phyloP scores from a whole-genome alignment of 2,329 filamentous ascomycete genomes.

The Calonectria honghensis region DNA sequence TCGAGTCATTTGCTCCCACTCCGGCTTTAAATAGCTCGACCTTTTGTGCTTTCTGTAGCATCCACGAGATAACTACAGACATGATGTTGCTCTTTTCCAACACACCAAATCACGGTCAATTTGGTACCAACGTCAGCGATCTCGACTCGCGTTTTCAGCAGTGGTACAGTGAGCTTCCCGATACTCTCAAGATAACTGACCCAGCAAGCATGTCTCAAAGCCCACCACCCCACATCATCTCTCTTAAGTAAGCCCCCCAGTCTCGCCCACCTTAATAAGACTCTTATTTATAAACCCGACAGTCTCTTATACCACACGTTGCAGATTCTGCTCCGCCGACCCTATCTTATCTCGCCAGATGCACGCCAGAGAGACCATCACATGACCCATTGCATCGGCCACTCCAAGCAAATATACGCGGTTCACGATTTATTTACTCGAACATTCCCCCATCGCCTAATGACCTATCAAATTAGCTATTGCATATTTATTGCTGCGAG shows the following conservation, averaged over 20 bases:
- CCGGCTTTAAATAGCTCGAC: slow-evolving; percentile 36
- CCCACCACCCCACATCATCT: slow-evolving; percentile 17
- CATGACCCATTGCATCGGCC: background rate
- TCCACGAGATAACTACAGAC: slow-evolving; percentile 47
- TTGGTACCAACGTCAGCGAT: slow-evolving; percentile 29
- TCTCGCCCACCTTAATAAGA: background rate
- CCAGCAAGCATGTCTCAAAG: slow-evolving; percentile 1
- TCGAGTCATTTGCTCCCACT: slow-evolving; percentile 11
- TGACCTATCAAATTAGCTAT: slow-evolving; percentile 52
- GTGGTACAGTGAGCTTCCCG: slow-evolving; percentile 35
- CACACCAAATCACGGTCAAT: slow-evolving; percentile 8
- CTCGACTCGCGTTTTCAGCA: slow-evolving; percentile 29
- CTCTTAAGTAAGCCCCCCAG: background rate
- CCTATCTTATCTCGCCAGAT: slow-evolving; percentile 10
- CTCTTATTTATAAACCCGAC: background rate
- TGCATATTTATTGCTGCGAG: slow-evolving; percentile 49
- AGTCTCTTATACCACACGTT: slow-evolving; percentile 17
- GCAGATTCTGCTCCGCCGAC: slow-evolving; percentile 4
- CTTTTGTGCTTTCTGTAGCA: slow-evolving; percentile 42
- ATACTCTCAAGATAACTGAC: background rate
- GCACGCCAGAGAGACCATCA: background rate
- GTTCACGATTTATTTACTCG: slow-evolving; percentile 40
- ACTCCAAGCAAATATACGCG: slow-evolving; percentile 19
- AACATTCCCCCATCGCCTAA: slow-evolving; percentile 47
- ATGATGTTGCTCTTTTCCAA: slow-evolving; percentile 47